Percentiles rank a stretch among this genome's conserved stretches.
phyloP scores from a whole-genome alignment of 371 early-diverging fungal genomes.

The Edhazardia aedis region DNA sequence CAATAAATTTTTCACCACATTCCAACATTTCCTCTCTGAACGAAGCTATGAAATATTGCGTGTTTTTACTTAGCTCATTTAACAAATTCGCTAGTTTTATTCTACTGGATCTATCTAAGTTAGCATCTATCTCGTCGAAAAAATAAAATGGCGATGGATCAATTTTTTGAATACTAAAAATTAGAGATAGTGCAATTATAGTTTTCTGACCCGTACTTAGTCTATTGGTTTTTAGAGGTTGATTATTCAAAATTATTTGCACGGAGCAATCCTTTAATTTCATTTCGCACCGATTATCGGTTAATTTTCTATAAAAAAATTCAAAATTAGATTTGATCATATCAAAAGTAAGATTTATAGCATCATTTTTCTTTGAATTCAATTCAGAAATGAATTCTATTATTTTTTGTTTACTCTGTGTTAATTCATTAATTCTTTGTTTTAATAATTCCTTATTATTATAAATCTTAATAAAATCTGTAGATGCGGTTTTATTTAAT shows the following conservation, averaged over 20 bases:
- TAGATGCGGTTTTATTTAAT: not conserved
- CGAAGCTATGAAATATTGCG: conserved; percentile 39
- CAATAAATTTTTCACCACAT: conserved; percentile 30
- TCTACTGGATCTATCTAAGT: conserved; percentile 31
- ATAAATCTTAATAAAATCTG: conserved; percentile 7
- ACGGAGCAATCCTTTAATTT: not conserved
- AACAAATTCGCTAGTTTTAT: conserved; percentile 17
- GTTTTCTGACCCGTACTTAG: conserved; percentile 45
- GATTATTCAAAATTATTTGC: not conserved
- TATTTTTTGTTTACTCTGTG: conserved; percentile 29
- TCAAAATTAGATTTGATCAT: conserved; percentile 28
- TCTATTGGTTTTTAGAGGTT: not conserved
- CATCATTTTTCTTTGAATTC: conserved; percentile 36
- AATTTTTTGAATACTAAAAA: conserved; percentile 41
- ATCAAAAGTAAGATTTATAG: conserved; percentile 27
- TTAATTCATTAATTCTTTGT: too few species aligned
- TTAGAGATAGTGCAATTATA: conserved; percentile 35
- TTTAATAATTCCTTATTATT: conserved; percentile 16
- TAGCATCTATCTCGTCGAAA: conserved; percentile 47
- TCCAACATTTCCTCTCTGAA: conserved; percentile 35
- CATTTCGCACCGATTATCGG: conserved; percentile 10
- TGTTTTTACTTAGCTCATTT: conserved; percentile 6
- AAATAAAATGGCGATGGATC: conserved; percentile 45
- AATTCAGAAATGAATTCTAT: conserved; percentile 26
- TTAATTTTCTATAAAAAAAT: conserved; percentile 31